Percentiles rank a stretch among this genome's conserved stretches.
These are phyloP conservation scores for Spongospora subterranea DNA, from an alignment of 208 protist species.

Conservation along the genomic window DNA sequence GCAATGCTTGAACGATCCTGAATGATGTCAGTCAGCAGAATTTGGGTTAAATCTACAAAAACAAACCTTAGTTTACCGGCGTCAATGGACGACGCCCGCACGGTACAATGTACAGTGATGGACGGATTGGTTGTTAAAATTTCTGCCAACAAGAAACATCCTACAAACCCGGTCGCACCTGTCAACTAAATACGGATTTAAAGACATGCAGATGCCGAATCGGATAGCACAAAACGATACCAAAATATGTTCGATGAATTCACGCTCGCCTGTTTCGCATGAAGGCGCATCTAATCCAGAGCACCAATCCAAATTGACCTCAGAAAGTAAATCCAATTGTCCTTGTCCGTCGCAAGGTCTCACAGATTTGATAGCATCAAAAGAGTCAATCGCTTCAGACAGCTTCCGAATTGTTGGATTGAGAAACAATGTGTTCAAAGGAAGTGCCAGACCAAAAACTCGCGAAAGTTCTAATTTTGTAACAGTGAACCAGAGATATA, in stretches of 20 bases:
- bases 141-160: background rate
- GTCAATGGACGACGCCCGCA: background rate
- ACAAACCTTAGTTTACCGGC: background rate
- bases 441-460: background rate
- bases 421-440: background rate
- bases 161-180: background rate
- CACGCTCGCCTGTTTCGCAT: background rate
- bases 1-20: background rate
- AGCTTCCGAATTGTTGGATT: background rate
- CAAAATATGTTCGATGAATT: background rate
- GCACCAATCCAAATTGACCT: background rate
- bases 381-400: background rate
- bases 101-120: background rate
- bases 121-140: background rate
- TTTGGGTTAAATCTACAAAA: too few species aligned
- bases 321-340: background rate
- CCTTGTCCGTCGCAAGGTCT: background rate
- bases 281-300: background rate
- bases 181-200: background rate
- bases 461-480: background rate
- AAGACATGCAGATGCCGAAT: background rate
- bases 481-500: background rate
- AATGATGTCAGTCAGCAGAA: background rate
- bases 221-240: background rate
- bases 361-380: background rate